A percentile compares a stretch with the other conserved stretches of the same genome.
Evolutionary conservation across 108 stramenopile genomes (phyloP).

Genomic region (Cyclotella choctawhatcheeana): DNA sequence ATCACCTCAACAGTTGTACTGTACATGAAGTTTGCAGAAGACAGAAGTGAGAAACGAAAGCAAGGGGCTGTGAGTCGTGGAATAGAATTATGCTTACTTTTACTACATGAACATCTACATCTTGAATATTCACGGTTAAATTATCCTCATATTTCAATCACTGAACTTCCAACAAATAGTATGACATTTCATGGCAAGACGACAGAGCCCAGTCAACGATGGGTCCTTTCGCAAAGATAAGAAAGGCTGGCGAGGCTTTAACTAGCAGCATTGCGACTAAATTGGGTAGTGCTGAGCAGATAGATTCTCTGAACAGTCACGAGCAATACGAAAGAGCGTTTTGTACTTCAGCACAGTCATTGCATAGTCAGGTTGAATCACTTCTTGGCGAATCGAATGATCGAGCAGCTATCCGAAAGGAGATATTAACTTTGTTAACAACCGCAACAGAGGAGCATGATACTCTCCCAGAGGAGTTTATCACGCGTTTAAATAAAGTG

Average conservation of each 20-base stretch:
- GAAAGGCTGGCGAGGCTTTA: slow-evolving; percentile 1
- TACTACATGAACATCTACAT: too few relatives aligned
- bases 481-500: neutral
- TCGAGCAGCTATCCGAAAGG: neutral
- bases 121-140: too few relatives aligned
- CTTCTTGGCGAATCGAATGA: neutral
- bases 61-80: neutral
- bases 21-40: slow-evolving; percentile 12
- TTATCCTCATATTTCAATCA: too few relatives aligned
- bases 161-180: too few relatives aligned
- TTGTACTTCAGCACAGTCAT: neutral
- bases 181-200: slow-evolving; percentile 10
- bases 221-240: slow-evolving; percentile 6
- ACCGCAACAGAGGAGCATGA: slow-evolving; percentile 7
- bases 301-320: neutral
- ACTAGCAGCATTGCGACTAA: neutral
- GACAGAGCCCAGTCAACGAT: neutral
- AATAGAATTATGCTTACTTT: too few relatives aligned
- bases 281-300: neutral
- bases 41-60: slow-evolving; percentile 10
- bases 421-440: neutral
- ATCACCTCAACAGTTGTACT: neutral
- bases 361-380: neutral
- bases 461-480: neutral
- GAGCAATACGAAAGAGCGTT: neutral